Base-by-base conservation (phyloP, 139 green algal genomes). In the Pedinophyceae sp. region DNA sequence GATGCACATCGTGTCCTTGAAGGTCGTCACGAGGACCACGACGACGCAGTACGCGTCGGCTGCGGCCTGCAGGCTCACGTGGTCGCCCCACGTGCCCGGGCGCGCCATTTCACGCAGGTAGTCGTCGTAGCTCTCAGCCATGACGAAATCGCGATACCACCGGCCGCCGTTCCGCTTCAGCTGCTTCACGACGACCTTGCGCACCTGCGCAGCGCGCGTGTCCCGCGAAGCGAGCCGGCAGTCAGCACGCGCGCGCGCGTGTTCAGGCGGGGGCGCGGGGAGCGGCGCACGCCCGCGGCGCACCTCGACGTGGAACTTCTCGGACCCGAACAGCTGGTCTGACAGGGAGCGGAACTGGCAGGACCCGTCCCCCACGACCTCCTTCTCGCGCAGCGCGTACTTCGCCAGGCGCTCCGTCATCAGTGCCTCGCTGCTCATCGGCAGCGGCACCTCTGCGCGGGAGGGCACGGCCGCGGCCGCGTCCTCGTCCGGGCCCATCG, bases 331-430 rank as follows among this genome's bases (percentile, higher is more conserved):
- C 5, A 55, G 49, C 49, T 55, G 49, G 49, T 55, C 49, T 7
- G 20, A 6, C n/a, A 55, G n/a, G 15, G 49, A 29, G 15, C 49
- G 27, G 49, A 55, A 55, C 49, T 55, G 49, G 49, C 49, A 55
- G 20, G 27, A 22, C 20, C 49, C 49, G 49, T 55, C 49, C 5
- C 49, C 49, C 20, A 22, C 13, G 20, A 55, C 49, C 49, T 55
- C n/a, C 22, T 52, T 52, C 46, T 52, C 46, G 10, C 17, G 25
- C 10, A 52, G 17, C 10, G 20, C 46, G 46, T 52, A 52, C 20
- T 52, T 20, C 46, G 25, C 27, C 15, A 52, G 46, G 20, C 46
- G 10, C 20, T 52, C 46, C 46, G 46, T 22, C 10, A 52, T n/a
- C n/a, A n/a, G n/a, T n/a, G n/a, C n/a, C n/a, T n/a, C n/a, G n/a